A percentile compares a stretch with the other conserved stretches of the same genome.
Evolutionary conservation across 1,284 basidiomycete species (phyloP).

Genomic region (Ganoderma multipileum): DNA sequence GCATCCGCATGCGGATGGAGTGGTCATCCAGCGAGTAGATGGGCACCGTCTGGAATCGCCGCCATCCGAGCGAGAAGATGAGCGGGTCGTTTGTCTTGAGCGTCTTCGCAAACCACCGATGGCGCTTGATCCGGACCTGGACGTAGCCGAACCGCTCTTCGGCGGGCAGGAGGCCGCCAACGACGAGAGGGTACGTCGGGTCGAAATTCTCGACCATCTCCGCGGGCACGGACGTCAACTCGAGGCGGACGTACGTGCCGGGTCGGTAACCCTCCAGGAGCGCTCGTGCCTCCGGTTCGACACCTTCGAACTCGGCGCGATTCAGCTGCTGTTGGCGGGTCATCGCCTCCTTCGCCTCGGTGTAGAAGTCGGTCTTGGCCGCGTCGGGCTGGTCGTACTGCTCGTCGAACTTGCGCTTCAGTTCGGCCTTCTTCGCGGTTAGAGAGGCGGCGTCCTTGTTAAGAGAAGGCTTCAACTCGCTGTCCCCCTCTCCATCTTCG

Average conservation of each 20-base stretch:
- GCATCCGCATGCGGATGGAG: conserved; percentile 96
- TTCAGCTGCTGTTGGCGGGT: conserved; percentile 87
- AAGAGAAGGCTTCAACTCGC: conserved; percentile 31
- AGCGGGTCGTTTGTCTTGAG: conserved; percentile 98
- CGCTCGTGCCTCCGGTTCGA: conserved; percentile 82
- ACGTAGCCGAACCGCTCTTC: conserved; percentile 95
- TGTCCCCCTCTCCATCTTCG: conserved; percentile 44
- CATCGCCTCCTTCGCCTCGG: conserved; percentile 92
- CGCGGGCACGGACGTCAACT: conserved; percentile 85
- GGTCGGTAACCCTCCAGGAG: conserved; percentile 92
- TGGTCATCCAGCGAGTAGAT: conserved; percentile 98
- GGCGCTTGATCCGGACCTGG: conserved; percentile 95
- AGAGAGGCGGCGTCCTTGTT: conserved; percentile 58
- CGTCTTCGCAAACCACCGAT: conserved; percentile 92
- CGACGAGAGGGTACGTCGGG: conserved; percentile 88
- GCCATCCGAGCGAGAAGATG: conserved; percentile 95
- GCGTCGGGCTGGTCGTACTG: conserved; percentile 93
- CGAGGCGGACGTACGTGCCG: conserved; percentile 94
- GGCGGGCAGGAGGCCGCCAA: conserved; percentile 91
- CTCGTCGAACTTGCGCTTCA: conserved; percentile 96
- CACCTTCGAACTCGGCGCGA: conserved; percentile 83
- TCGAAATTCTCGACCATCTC: conserved; percentile 96
- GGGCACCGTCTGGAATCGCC: conserved; percentile 94
- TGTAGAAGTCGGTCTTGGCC: conserved; percentile 86
- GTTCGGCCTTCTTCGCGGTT: conserved; percentile 87